Base-by-base conservation (phyloP, 129 eudicot species). In the Escallonia herrerae region DNA sequence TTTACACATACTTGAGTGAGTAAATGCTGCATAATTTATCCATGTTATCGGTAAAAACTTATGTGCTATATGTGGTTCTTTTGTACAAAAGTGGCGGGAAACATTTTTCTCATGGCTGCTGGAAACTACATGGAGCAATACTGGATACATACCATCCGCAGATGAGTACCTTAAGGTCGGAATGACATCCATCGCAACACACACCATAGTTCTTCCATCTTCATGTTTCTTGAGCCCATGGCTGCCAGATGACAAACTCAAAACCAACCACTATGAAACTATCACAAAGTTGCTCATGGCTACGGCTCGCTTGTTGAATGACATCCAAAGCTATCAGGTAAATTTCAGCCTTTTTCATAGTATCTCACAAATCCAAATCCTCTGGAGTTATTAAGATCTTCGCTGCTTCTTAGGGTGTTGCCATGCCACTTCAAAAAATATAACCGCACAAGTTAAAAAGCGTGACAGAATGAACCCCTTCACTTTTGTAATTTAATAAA, bases 301-400 rank as follows among this genome's bases (percentile, higher is more conserved):
- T 39, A 37, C 72, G 6, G 2, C 91, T 11, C 91, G 95, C 6
- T 64, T 87, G 65, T 68, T 77, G 53, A 87, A 87, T 43, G 95
- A 87, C 72, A 81, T 74, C 33, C 88, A 81, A 66, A 84, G 88
- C 72, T 87, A 87, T 57, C 65, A 87, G 76, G 95, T 81, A 64
- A 67, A 6, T 51, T 2, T 3, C 14, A 55, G 43, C 45, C 3
- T 22, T 22, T 22, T 22, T 22, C 33, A 22, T 22, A 22, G 1
- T 22, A 1, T 22, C 33, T 22, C 33, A 22, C 1, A 22, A 22
- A 22, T 22, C 1, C 1, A 22, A 22, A 22, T 22, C 33, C 33
- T 22, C 33, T 22, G 1, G 33, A 22, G 33, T 22, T 22, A 22
- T 22, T 22, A 22, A 22, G 33, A 0, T 22, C 33, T 22, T 22